Evolutionary conservation across 1,139 yeast genomes (phyloP), one percentile per base, ranked within the genome.

Genomic region (Spathaspora sp.): DNA sequence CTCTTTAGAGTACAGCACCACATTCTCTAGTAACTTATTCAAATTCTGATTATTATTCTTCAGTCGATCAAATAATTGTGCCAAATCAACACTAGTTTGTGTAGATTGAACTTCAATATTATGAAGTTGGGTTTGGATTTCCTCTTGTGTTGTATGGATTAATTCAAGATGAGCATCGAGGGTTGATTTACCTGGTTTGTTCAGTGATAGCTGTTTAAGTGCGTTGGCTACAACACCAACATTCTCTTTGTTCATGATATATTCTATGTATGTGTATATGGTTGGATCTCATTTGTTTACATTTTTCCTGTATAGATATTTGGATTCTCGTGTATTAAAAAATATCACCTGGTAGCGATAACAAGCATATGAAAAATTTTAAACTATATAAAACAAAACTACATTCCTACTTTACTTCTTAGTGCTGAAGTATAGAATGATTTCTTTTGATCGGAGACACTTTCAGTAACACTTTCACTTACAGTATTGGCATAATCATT

Each of bases 401-500:
- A 80, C 33, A 81, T 61, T 0, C 87, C 87, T 54, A 83, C 68
- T 54, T 77, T 79, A 47, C 76, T 74, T 54, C 74, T 77, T 36
- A 81, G 56, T 0, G 86, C 78, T 4, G 83, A 73, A 38, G 71
- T 68, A 48, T 82, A 76, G 51, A 82, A 54, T 17, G 77, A 73
- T 45, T 71, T 76, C 53, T 82, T 79, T 10, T 75, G 76, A 3
- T 71, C 70, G 39, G 77, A 82, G 25, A 78, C 60, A 0, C 79
- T 64, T 11, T 81, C 86, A 47, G 67, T 76, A 70, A 83, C 68
- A 7, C 76, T 64, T 52, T 82, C 84, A 51, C 80, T 76, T 42
- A 82, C 68, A 33, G 66, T 71, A 39, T 71, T 76, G 2, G 88
- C 88, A 53, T 81, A 82, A 24, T 80, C 82, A 56, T 81, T 78